Conservation (phyloP, 2,329 filamentous ascomycete species). For the Trichoderma endophyticum region DNA sequence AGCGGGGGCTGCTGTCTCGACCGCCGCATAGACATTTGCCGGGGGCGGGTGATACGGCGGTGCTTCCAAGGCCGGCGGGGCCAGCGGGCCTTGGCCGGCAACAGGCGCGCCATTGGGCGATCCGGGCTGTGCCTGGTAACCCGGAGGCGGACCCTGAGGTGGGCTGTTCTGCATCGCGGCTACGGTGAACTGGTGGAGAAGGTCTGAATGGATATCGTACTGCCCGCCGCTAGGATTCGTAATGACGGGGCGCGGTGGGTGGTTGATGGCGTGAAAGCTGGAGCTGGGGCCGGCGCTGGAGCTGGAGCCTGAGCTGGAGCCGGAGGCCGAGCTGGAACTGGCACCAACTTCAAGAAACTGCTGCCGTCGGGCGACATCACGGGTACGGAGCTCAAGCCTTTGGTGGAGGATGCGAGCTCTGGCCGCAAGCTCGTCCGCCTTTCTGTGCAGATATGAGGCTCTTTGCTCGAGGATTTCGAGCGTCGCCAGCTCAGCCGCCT, state of each 20-base stretch:
- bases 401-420: constrained; percentile 75
- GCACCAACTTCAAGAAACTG: constrained; percentile 26
- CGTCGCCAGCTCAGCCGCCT: constrained; percentile 79
- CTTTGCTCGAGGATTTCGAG: constrained; percentile 81
- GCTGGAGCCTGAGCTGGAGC: neutral
- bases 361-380: constrained; percentile 31
- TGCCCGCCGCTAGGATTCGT: constrained; percentile 26
- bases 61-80: constrained; percentile 28
- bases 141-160: constrained; percentile 24
- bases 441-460: constrained; percentile 71
- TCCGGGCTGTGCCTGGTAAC: constrained; percentile 28
- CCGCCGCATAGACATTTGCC: neutral
- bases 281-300: constrained; percentile 26
- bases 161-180: constrained; percentile 8
- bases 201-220: constrained; percentile 52
- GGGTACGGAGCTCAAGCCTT: constrained; percentile 48
- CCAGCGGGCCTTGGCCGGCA: constrained; percentile 26
- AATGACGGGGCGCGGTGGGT: constrained; percentile 26
- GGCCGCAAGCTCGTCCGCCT: constrained; percentile 68
- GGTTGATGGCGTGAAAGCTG: constrained; percentile 35
- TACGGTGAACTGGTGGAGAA: constrained; percentile 51
- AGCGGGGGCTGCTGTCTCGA: neutral
- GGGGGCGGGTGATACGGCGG: constrained; percentile 24
- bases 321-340: neutral
- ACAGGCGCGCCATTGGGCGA: constrained; percentile 28